Base-by-base conservation (phyloP, 306 rosid species). In the Vicia sativa region DNA sequence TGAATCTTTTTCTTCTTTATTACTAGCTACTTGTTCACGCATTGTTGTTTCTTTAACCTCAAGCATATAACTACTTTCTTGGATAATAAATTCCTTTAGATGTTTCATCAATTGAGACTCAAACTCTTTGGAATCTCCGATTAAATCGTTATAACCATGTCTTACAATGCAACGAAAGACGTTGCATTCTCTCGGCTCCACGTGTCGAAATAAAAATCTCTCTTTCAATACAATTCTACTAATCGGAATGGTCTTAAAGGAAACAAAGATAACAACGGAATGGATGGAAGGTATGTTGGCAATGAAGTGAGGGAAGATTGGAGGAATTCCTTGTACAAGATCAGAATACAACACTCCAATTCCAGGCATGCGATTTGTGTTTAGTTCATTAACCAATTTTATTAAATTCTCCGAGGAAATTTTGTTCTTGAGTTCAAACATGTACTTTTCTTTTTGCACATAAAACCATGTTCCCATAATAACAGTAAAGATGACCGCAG, bases 281-380 rank as follows among this genome's bases (percentile, higher is more conserved):
- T 89, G 91, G 45, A 86, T 74, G 7, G 84, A 76, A 1, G 89
- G 91, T 12, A 89, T 44, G 28, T 68, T 84, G 23, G 78, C 39
- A 58, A 89, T 43, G 45, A 86, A 86, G 77, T 88, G 95, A 21
- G 83, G 65, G 31, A 88, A 88, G 12, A 88, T 82, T 0, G 87
- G 89, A 62, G 96, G 96, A 63, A 89, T 80, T 9, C 91, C 91
- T 23, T 84, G 88, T 11, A 86, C 91, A 23, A 89, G 80, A 69
- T 89, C 89, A 0, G 85, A 86, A 54, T 84, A 89, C 0, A 88
- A 75, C 49, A 88, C 75, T 25, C 80, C 89, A 5, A 86, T 74
- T 68, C 89, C 91, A 0, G 86, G 89, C 7, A 88, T 67, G 0
- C 89, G 78, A 29, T 66, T 82, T 2, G 78, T 56, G 21, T 80